Base-by-base conservation (phyloP, 2,329 filamentous ascomycete genomes). In the Epichloe hybrida region DNA sequence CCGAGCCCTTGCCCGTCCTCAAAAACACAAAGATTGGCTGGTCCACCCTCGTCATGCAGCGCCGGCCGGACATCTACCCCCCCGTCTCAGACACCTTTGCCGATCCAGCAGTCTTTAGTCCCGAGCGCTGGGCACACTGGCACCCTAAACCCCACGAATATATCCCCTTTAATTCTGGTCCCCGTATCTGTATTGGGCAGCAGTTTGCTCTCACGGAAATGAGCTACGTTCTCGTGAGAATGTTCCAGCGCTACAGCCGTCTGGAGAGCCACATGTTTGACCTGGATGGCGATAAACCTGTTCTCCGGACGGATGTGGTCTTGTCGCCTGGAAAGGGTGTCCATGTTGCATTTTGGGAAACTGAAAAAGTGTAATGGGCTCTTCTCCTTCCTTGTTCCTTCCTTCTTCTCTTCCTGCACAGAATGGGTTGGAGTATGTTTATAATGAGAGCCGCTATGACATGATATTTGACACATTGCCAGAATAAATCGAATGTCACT, bases 171-270 rank as follows among this genome's bases (percentile, higher is more conserved):
- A 75, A 75, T 50, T 73, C 73, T 2, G 74, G 73, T 0, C 73
- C 74, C 2, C 61, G 73, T 11, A 74, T 74, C 48, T 80, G 77
- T 54, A 73, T 80, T 36, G 76, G 76, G 1, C 76, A 80, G 63
- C 76, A 79, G 53, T 80, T 80, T 63, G 77, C 77, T 3, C 71
- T 74, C 61, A 73, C 76, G 3, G 76, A 80, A 63, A 79, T 79
- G 73, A 72, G 71, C 0, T 80, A 90, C 62, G 81, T 84, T 9
- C 73, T 88, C 53, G 81, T 83, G 31, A 72, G 86, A 43, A 61
- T 91, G 56, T 78, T 90, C 61, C 87, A 91, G 70, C 73, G 75
- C 23, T 93, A 84, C 61, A 79, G 81, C 50, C 67, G 72, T 11
- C 70, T 88, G 7, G 76, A 80, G 59, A 77, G 69, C 59, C 68